Evolutionary conservation across 2,329 filamentous ascomycete genomes (phyloP).

Genomic region (Fusarium falciforme): DNA sequence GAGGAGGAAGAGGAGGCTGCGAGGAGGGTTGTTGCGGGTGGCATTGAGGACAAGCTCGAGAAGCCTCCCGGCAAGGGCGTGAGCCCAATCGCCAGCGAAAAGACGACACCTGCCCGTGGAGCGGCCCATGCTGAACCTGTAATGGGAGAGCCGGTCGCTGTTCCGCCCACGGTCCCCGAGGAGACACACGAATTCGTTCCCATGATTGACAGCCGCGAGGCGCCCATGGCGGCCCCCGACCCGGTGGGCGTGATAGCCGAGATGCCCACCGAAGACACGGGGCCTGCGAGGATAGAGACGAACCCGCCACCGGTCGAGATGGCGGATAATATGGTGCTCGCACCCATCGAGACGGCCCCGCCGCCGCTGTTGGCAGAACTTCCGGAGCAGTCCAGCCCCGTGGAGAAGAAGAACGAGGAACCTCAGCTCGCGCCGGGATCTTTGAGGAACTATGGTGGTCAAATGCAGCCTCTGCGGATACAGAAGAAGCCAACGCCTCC

Average conservation of each 20-base stretch:
- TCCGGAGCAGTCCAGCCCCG: conserved; percentile 48
- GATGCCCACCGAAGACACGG: conserved; percentile 59
- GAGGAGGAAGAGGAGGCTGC: conserved; percentile 54
- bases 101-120: conserved; percentile 45
- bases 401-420: conserved; percentile 41
- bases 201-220: conserved; percentile 51
- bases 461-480: conserved; percentile 21
- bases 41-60: conserved; percentile 33
- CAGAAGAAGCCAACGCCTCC: conserved; percentile 5
- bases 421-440: conserved; percentile 31
- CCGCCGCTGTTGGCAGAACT: conserved; percentile 51
- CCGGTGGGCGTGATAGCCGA: conserved; percentile 61
- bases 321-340: conserved; percentile 51
- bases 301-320: conserved; percentile 60
- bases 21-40: conserved; percentile 41
- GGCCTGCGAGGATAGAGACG: conserved; percentile 53
- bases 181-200: conserved; percentile 37
- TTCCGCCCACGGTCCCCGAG: conserved; percentile 37
- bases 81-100: conserved; percentile 45
- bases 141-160: conserved; percentile 20
- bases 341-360: conserved; percentile 49
- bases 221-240: conserved; percentile 51
- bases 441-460: conserved; percentile 10
- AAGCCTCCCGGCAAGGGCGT: conserved; percentile 37
- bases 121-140: conserved; percentile 15